Evolutionary conservation across 306 rosid genomes (phyloP).

Genomic region (Oemleria cerasiformis): DNA sequence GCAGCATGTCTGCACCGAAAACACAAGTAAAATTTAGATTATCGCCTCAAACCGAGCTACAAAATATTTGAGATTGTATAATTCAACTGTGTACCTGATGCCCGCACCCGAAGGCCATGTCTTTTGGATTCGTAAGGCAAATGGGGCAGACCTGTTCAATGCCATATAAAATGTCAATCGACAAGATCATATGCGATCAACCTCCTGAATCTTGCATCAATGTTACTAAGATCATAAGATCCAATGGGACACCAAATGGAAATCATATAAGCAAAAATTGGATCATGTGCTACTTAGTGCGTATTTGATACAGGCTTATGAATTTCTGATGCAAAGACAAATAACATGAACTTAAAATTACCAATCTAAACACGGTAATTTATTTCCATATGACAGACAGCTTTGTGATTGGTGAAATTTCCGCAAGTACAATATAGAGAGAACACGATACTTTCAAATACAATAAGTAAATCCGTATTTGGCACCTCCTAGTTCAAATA

Average conservation of each 20-base stretch:
- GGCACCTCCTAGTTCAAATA: too few relatives aligned
- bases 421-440: too few relatives aligned
- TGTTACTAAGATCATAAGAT: too few relatives aligned
- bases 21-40: neutral
- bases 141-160: slow-evolving; percentile 76
- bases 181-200: neutral
- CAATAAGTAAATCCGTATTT: too few relatives aligned
- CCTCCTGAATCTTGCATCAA: too few relatives aligned
- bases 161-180: slow-evolving; percentile 26
- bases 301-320: neutral
- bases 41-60: neutral
- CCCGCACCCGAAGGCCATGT: slow-evolving; percentile 98
- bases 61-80: neutral
- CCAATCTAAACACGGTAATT: too few relatives aligned
- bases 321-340: neutral
- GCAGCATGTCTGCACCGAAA: slow-evolving; percentile 75
- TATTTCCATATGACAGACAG: too few relatives aligned
- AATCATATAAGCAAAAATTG: too few relatives aligned
- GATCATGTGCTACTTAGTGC: neutral
- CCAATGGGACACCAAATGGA: too few relatives aligned
- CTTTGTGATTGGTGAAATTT: too few relatives aligned
- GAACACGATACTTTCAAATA: too few relatives aligned
- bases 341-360: neutral
- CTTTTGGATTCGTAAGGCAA: slow-evolving; percentile 68
- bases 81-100: slow-evolving; percentile 64